phyloP scores from a whole-genome alignment of 805 yeast genomes.

The Lachancea dasiensis region DNA sequence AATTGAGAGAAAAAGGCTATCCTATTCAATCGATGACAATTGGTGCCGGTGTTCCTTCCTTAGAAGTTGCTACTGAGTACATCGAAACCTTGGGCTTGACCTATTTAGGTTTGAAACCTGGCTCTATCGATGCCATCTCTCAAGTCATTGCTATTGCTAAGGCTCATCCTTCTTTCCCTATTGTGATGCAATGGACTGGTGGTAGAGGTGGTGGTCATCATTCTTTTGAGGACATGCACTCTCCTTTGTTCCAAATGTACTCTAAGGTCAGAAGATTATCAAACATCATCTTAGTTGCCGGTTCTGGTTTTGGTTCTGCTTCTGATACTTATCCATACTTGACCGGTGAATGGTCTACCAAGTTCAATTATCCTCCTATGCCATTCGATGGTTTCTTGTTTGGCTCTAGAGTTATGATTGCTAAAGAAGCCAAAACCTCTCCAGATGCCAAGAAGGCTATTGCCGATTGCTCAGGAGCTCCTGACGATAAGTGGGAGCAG shows the following conservation, averaged over 20 bases:
- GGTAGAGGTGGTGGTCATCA: conserved; percentile 99
- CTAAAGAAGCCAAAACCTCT: conserved; percentile 92
- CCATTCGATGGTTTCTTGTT: conserved; percentile 96
- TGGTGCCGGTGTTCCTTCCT: conserved; percentile 99
- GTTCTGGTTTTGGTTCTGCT: conserved; percentile 97
- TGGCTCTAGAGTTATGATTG: conserved; percentile 96
- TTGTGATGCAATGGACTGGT: conserved; percentile 99
- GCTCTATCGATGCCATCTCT: conserved; percentile 87
- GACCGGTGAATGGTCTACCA: conserved; percentile 93
- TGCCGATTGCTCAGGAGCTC: conserved; percentile 84
- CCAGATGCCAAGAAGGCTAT: conserved; percentile 91
- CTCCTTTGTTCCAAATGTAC: conserved; percentile 94
- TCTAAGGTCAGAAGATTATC: conserved; percentile 85
- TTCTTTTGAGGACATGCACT: conserved; percentile 98
- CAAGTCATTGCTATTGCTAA: conserved; percentile 87
- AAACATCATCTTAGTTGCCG: conserved; percentile 88
- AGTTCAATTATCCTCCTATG: conserved; percentile 92
- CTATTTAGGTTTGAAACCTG: conserved; percentile 95
- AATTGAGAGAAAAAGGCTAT: conserved; percentile 83
- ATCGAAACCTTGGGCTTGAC: conserved; percentile 87
- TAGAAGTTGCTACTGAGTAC: conserved; percentile 96
- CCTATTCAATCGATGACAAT: conserved; percentile 94
- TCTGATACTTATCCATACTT: conserved; percentile 96
- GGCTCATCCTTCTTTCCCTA: conserved; percentile 94
- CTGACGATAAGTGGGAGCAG: conserved; percentile 84